Evolutionary conservation across 768 basidiomycete genomes (phyloP).

Genomic region (Tricholoma sp.): DNA sequence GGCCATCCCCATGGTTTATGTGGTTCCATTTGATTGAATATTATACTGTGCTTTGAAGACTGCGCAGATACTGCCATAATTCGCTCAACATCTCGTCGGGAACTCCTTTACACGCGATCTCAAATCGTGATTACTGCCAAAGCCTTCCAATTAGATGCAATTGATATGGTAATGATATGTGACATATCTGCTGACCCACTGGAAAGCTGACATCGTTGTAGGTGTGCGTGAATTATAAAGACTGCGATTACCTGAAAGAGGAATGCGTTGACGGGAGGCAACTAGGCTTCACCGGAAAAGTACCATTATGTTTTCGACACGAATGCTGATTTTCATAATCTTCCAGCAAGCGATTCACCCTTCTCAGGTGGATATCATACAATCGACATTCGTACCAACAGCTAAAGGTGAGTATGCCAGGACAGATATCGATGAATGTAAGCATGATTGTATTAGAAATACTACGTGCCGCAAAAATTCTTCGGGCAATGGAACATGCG

Average conservation of each 20-base stretch:
- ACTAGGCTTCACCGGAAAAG: constrained; percentile 92
- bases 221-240: constrained; percentile 89
- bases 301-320: constrained; percentile 14
- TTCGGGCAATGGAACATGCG: constrained; percentile 58
- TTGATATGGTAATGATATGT: constrained; percentile 69
- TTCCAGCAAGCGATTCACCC: constrained; percentile 93
- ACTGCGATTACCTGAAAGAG: constrained; percentile 55
- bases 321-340: background rate
- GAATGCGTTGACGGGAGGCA: constrained; percentile 78
- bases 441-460: constrained; percentile 50
- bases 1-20: constrained; percentile 5
- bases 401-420: constrained; percentile 43
- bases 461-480: constrained; percentile 65
- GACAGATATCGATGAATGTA: background rate
- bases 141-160: constrained; percentile 76
- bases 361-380: constrained; percentile 70
- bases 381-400: constrained; percentile 74
- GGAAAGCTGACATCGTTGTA: constrained; percentile 19
- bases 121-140: constrained; percentile 78
- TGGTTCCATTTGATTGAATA: background rate
- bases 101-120: constrained; percentile 81
- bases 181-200: background rate
- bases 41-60: constrained; percentile 42
- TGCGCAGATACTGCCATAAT: constrained; percentile 86
- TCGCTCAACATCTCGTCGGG: constrained; percentile 66